phyloP scores from a whole-genome alignment of 768 basidiomycete species.

The Collybia sordida region DNA sequence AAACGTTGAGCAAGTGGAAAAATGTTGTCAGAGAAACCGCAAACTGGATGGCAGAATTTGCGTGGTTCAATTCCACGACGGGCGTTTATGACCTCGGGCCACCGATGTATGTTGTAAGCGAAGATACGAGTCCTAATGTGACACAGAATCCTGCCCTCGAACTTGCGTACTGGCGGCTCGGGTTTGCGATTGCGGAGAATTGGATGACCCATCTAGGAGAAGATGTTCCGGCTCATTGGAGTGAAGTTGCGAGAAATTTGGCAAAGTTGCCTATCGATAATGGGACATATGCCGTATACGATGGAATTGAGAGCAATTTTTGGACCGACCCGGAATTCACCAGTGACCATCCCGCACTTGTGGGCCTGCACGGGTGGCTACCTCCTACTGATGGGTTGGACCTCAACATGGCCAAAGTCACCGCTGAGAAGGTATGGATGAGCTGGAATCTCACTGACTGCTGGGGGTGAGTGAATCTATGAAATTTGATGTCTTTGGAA shows the following conservation, averaged over 20 bases:
- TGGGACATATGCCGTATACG: slow-evolving; percentile 53
- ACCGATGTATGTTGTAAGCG: slow-evolving; percentile 56
- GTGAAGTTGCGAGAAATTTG: slow-evolving; percentile 40
- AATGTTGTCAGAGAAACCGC: slow-evolving; percentile 52
- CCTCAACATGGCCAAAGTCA: slow-evolving; percentile 42
- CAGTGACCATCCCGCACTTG: slow-evolving; percentile 58
- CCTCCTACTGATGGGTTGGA: slow-evolving; percentile 49
- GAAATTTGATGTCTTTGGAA: neutral
- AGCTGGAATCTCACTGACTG: slow-evolving; percentile 55
- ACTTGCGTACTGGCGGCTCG: slow-evolving; percentile 57
- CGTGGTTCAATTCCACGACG: slow-evolving; percentile 48
- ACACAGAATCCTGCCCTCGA: slow-evolving; percentile 60
- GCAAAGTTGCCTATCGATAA: slow-evolving; percentile 52
- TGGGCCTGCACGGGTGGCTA: slow-evolving; percentile 58
- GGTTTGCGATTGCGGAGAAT: slow-evolving; percentile 43
- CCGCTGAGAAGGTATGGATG: slow-evolving; percentile 52
- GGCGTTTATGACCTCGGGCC: slow-evolving; percentile 55
- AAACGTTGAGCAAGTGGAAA: slow-evolving; percentile 49
- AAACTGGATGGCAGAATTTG: slow-evolving; percentile 60
- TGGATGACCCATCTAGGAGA: slow-evolving; percentile 48
- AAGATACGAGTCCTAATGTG: slow-evolving; percentile 54
- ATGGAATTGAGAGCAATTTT: slow-evolving; percentile 51
- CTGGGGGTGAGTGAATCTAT: slow-evolving; percentile 42
- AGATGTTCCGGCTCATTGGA: slow-evolving; percentile 41
- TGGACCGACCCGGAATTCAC: slow-evolving; percentile 52